phyloP scores from a whole-genome alignment of 257 asterid species.

The Nemophila menziesii region DNA sequence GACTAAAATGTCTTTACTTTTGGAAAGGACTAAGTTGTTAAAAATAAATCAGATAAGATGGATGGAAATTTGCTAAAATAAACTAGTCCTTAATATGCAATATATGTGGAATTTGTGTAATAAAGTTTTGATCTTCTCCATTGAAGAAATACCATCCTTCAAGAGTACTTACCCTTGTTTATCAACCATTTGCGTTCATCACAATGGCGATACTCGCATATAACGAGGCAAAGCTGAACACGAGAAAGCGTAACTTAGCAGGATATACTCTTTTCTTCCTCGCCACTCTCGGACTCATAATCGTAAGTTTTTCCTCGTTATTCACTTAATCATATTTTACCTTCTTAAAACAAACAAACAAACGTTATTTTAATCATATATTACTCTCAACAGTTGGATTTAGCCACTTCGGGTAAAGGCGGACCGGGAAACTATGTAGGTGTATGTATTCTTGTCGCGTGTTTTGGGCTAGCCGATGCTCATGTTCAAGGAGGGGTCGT shows the following conservation, averaged over 20 bases:
- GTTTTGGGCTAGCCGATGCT: conserved; percentile 78
- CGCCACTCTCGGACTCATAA: conserved; percentile 45
- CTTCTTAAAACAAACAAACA: background rate
- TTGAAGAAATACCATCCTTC: conserved; percentile 66
- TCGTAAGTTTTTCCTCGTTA: conserved; percentile 26
- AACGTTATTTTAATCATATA: background rate
- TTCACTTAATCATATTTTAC: background rate
- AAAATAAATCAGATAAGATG: too few relatives aligned
- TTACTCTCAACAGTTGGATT: conserved; percentile 36
- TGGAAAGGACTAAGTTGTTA: too few relatives aligned
- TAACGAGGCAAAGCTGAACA: conserved; percentile 52
- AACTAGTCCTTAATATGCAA: background rate
- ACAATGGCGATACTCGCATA: conserved; percentile 40
- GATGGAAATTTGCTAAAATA: background rate
- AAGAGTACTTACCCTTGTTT: conserved; percentile 73
- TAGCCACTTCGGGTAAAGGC: conserved; percentile 58
- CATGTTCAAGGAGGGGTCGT: conserved; percentile 81
- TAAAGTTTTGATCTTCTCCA: background rate
- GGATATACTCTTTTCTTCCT: conserved; percentile 50
- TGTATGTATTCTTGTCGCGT: conserved; percentile 53
- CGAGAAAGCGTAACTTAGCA: conserved; percentile 58
- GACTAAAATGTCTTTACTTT: too few relatives aligned
- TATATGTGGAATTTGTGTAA: too few relatives aligned
- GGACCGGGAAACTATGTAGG: conserved; percentile 53
- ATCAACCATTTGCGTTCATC: conserved; percentile 67